Evolutionary conservation across 441 rosid genomes (phyloP), one percentile per base, ranked within the genome.

Genomic region (Iberis amara): DNA sequence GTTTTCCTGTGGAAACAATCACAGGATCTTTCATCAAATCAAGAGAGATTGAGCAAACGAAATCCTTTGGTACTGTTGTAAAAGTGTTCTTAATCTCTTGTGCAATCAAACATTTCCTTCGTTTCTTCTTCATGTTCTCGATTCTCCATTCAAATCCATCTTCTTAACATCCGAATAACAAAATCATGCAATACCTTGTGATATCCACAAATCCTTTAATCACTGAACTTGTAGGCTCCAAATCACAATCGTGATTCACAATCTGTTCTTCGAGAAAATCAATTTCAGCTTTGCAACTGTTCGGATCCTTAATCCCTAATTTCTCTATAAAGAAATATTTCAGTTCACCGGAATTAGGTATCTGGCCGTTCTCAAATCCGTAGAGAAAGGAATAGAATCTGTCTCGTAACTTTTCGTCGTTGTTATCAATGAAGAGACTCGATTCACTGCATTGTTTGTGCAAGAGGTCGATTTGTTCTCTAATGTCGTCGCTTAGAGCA

Each of bases 21-120:
- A 85, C 92, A 0, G 95, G 96, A 73, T 89, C 95, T 15, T 51
- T 68, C 89, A 89, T 85, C 79, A 89, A 51, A 59, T 77, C 86
- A 67, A 78, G 46, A 0, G 86, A 78, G 47, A 85, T 83, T 0
- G 95, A 81, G 58, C 96, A 85, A 56, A 73, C 76, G 59, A 89
- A 85, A 54, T 89, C 95, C 64, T 74, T 77, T 0, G 85, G 95
- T 6, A 77, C 21, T 0, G 84, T 58, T 10, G 65, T 42, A 44
- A 83, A 85, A 4, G 86, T 88, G 10, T 77, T 74, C 0, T 72
- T 77, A 57, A 85, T 85, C 78, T 82, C 89, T 60, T 42, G 71
- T n/a, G 62, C 47, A 28, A 79, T 75, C 57, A 85, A 62, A 35
- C 83, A 65, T 72, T 57, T 79, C 44, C 78, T 69, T 5, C 44